phyloP scores from a whole-genome alignment of 352 stramenopile species.

The Phytophthora pinifolia region DNA sequence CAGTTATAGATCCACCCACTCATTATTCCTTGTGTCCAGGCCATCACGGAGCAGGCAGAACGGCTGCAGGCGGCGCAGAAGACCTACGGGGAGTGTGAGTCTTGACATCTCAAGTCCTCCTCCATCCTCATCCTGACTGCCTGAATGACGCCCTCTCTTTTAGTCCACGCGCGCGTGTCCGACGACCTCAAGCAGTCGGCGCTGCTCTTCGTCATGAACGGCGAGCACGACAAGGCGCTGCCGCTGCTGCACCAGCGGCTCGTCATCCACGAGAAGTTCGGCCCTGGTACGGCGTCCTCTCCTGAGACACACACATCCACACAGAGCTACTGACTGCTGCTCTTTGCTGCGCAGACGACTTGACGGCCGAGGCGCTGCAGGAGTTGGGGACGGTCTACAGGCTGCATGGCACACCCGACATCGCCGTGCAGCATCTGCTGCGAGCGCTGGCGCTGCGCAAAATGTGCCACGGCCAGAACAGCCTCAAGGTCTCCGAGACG shows the following conservation, averaged over 20 bases:
- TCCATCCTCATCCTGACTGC: neutral
- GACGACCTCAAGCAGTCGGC: conserved; percentile 69
- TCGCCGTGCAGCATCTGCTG: conserved; percentile 63
- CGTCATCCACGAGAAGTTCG: conserved; percentile 85
- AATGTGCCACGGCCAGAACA: conserved; percentile 51
- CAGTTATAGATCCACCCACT: neutral
- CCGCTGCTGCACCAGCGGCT: conserved; percentile 69
- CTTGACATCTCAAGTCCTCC: neutral
- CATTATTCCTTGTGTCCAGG: conserved; percentile 16
- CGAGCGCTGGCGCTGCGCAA: conserved; percentile 50
- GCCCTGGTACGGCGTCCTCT: conserved; percentile 35
- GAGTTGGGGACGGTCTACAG: conserved; percentile 71
- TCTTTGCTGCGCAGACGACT: conserved; percentile 37
- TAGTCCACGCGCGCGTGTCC: conserved; percentile 57
- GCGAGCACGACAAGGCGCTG: conserved; percentile 64
- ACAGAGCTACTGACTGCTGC: conserved; percentile 3
- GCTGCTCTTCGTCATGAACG: conserved; percentile 70
- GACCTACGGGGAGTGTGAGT: conserved; percentile 53
- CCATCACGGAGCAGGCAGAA: conserved; percentile 52
- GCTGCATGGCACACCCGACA: conserved; percentile 45
- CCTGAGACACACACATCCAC: neutral
- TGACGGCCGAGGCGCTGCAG: conserved; percentile 64
- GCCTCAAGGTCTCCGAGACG: conserved; percentile 72
- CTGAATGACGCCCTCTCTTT: neutral
- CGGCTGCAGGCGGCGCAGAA: conserved; percentile 45